Base-by-base conservation (phyloP, 257 asterid genomes). In the Parsonsia alboflavescens region DNA sequence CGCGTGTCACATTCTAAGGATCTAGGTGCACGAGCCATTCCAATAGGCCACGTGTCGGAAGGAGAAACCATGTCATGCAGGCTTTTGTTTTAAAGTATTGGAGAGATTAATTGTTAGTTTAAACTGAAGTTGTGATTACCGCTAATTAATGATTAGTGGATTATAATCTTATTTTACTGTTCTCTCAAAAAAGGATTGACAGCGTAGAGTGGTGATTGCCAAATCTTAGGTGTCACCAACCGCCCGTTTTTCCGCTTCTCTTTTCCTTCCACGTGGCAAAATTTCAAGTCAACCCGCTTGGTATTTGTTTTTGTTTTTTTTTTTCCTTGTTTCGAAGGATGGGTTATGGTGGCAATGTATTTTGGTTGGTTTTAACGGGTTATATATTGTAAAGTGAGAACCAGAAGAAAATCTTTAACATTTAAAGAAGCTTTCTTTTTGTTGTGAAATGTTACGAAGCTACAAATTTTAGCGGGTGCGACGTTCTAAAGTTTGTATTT, bases 221-320 rank as follows among this genome's bases (percentile, higher is more conserved):
- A 65, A 21, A 71, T 82, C 84, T 76, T 81, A 83, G 81, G 90
- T 81, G 90, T 82, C 85, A 77, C 76, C 52, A 28, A 76, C 63
- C 74, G 73, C 28, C 73, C 64, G 75, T 75, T 76, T 33, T 73
- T 52, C 33, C 19, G 19, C 77, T 42, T 19, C 70, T 68, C 63
- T 75, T 74, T 48, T 71, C 80, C 67, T 80, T 67, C 86, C 96
- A 86, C 91, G 90, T 88, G 90, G 72, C 88, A 4, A 39, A 9
- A 1, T 33, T 21, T 49, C 76, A 72, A 22, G 54, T 42, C 79
- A 62, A 63, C 73, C 71, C 26, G 39, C 77, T n/a, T 68, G 22
- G 66, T 57, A 78, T 21, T 77, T 78, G 64, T 63, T 58, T 72
- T 57, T 62, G 52, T 63, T 45, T 17, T 16, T 48, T 48, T 48